Percentiles rank a stretch among this genome's conserved stretches.
These are phyloP conservation scores for Melanogaster broomeanus DNA, from an alignment of 768 basidiomycete species.

Conservation along the genomic window DNA sequence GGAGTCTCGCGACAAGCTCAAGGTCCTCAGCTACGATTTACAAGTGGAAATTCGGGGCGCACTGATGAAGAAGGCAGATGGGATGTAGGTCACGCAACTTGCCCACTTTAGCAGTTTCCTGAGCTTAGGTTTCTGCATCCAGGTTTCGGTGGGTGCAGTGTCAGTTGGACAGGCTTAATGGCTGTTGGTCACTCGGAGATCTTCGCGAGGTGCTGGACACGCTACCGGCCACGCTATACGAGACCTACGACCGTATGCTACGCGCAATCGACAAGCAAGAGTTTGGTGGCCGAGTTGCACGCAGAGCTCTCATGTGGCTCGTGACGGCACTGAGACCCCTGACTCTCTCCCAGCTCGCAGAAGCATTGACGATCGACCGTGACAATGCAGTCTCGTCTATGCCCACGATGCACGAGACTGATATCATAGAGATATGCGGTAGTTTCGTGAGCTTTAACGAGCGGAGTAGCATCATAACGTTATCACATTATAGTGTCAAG, in stretches of 20 bases:
- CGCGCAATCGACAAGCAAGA: background rate
- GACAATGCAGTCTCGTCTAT: background rate
- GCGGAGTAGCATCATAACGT: background rate
- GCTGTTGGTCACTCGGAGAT: background rate
- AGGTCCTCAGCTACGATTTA: background rate
- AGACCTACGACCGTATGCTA: conserved; percentile 8
- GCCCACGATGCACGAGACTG: background rate
- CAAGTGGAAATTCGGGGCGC: background rate
- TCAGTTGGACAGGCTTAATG: background rate
- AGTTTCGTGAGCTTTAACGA: background rate
- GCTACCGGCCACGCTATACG: background rate
- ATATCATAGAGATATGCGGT: conserved; percentile 5
- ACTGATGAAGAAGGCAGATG: background rate
- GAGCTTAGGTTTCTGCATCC: conserved; percentile 2
- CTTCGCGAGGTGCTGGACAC: background rate
- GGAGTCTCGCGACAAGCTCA: background rate
- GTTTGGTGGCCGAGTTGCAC: background rate
- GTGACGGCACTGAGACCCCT: background rate
- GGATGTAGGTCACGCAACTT: conserved; percentile 6
- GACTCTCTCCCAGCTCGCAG: background rate
- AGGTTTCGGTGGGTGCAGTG: background rate
- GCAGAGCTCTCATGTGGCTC: conserved; percentile 4
- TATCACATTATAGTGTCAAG: conserved; percentile 9
- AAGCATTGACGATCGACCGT: background rate
- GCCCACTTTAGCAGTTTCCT: conserved; percentile 6